Conservation (phyloP, 2,329 filamentous ascomycete species). For the Zymoseptoria brevis region DNA sequence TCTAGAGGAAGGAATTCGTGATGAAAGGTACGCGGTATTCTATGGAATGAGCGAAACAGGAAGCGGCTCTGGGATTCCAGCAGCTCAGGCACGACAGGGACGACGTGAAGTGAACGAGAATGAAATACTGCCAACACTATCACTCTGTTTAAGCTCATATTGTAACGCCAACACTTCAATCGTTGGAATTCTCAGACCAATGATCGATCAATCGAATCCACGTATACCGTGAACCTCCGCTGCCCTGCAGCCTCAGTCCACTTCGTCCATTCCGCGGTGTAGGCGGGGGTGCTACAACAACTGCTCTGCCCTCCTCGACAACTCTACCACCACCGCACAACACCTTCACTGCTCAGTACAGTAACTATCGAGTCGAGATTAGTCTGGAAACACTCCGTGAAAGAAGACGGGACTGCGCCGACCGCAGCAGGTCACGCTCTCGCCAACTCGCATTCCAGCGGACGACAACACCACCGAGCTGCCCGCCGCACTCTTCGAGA, state of each 20-base stretch:
- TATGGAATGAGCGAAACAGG: no score
- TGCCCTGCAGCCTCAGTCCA: background rate
- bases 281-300: background rate
- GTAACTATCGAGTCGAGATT: background rate
- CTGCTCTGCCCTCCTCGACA: background rate
- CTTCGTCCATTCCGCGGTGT: background rate
- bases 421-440: background rate
- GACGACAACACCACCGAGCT: conserved; percentile 1
- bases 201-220: background rate
- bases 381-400: background rate
- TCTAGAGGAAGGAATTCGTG: background rate
- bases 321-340: background rate
- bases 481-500: conserved; percentile 4
- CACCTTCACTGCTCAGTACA: background rate
- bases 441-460: background rate
- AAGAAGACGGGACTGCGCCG: background rate
- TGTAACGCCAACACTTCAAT: background rate
- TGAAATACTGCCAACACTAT: background rate
- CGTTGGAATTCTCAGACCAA: background rate
- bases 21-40: background rate
- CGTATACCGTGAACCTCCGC: background rate
- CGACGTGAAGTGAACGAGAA: background rate
- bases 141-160: background rate
- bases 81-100: background rate
- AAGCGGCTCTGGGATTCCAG: background rate